These are phyloP conservation scores for Lactifluus subvellereus DNA, from an alignment of 768 basidiomycete genomes.

Conservation along the genomic window DNA sequence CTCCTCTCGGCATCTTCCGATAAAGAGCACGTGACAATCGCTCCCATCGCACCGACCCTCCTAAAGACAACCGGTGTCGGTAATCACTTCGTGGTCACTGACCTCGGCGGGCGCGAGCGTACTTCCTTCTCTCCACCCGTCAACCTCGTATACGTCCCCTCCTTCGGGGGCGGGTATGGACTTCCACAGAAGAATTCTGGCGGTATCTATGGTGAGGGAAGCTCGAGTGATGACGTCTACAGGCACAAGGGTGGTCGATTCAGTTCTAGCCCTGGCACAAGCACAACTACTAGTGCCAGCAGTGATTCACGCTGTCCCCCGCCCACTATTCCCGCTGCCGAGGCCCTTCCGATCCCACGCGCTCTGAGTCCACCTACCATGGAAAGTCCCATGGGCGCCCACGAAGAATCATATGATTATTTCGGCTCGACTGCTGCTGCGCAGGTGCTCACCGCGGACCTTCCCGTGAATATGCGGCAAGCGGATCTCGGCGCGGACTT, in stretches of 20 bases:
- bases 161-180: slow-evolving; percentile 32
- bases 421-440: slow-evolving; percentile 13
- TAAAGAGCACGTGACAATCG: slow-evolving; percentile 60
- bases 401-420: slow-evolving; percentile 14
- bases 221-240: slow-evolving; percentile 32
- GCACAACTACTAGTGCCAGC: slow-evolving; percentile 22
- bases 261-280: slow-evolving; percentile 31
- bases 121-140: slow-evolving; percentile 40
- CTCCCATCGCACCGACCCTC: slow-evolving; percentile 72
- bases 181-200: slow-evolving; percentile 25
- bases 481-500: slow-evolving; percentile 15
- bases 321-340: slow-evolving; percentile 16
- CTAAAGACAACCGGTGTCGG: slow-evolving; percentile 70
- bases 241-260: slow-evolving; percentile 34
- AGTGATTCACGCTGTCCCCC: slow-evolving; percentile 18
- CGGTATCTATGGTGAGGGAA: slow-evolving; percentile 21
- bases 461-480: slow-evolving; percentile 1
- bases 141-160: slow-evolving; percentile 68
- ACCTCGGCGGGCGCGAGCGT: slow-evolving; percentile 26
- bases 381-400: slow-evolving; percentile 9
- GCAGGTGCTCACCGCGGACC: slow-evolving; percentile 7
- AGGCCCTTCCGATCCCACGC: slow-evolving; percentile 15
- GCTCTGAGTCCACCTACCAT: slow-evolving; percentile 11
- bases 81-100: slow-evolving; percentile 33
- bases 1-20: slow-evolving; percentile 33